Base-by-base conservation (phyloP, 371 early-diverging fungal genomes). In the Spiromyces aspiralis region DNA sequence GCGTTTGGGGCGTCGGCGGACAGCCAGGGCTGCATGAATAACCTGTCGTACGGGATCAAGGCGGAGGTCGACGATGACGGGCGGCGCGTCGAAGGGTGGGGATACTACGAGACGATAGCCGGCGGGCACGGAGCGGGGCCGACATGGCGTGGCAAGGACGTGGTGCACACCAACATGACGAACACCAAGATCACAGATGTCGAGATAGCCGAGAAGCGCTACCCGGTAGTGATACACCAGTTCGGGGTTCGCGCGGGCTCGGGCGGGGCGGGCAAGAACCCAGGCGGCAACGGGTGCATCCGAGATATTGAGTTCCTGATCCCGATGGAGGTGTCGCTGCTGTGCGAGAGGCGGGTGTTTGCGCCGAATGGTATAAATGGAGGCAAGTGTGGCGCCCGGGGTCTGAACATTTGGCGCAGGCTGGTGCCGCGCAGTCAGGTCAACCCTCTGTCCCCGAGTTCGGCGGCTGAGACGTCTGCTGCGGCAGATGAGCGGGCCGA, bases 111-210 rank as follows among this genome's bases (percentile, higher is more conserved):
- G 66, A 92, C 94, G 1, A 88, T 93, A 57, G 87, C 84, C 41
- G 86, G 87, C 21, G 79, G 83, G 2, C 75, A 76, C 55, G 94
- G 93, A 23, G 93, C 92, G 2, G 95, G 97, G 0, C 86, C 89
- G 0, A 69, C 70, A 2, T 95, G 95, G 95, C 25, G 80, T 54
- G 97, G 97, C 1, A 76, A 84, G 45, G 80, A 81, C 49, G 64
- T 61, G n/a, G 78, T 78, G 0, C 77, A 79, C 53, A 80, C 84
- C 44, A 94, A 96, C 62, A 96, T 95, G 93, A 93, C 94, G 25
- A 95, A 96, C 61, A 94, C 94, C 0, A 78, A 92, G 20, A 95
- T 94, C 55, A 96, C 97, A 0, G 97, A 96, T 62, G 88, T 89
- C 0, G 97, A 96, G 64, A 91, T 94, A 25, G 67, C 94, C 21